Evolutionary conservation across 768 basidiomycete species (phyloP).

Genomic region (Flagelloscypha sp.): DNA sequence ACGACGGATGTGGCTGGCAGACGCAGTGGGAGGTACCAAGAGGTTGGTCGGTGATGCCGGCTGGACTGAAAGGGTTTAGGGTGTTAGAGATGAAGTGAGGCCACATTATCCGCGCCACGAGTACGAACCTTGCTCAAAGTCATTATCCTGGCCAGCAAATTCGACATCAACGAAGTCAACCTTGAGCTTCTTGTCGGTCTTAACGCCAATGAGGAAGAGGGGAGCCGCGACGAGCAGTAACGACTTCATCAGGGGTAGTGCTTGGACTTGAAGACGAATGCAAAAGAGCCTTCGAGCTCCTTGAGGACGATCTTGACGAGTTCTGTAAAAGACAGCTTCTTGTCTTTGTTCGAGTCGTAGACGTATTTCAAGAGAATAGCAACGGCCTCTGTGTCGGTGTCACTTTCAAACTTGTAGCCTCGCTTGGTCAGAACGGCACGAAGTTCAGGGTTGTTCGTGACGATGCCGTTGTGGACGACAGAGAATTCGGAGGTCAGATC

Average conservation of each 20-base stretch:
- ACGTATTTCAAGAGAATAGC: slow-evolving; percentile 95
- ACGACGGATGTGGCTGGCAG: slow-evolving; percentile 79
- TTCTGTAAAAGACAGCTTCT: slow-evolving; percentile 80
- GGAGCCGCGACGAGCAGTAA: slow-evolving; percentile 93
- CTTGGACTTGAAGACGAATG: slow-evolving; percentile 95
- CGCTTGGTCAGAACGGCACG: slow-evolving; percentile 90
- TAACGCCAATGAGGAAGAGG: slow-evolving; percentile 95
- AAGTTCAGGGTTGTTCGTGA: slow-evolving; percentile 88
- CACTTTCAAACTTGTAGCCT: slow-evolving; percentile 88
- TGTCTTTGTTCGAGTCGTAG: slow-evolving; percentile 86
- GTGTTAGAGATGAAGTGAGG: slow-evolving; percentile 1
- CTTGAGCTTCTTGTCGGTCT: slow-evolving; percentile 99
- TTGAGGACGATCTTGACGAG: slow-evolving; percentile 93
- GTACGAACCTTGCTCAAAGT: slow-evolving; percentile 29
- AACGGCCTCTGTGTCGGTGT: slow-evolving; percentile 97
- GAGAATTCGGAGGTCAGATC: slow-evolving; percentile 79
- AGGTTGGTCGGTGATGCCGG: slow-evolving; percentile 50
- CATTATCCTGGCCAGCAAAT: slow-evolving; percentile 66
- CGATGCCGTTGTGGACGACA: slow-evolving; percentile 97
- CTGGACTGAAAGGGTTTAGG: slow-evolving; percentile 23
- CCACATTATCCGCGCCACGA: slow-evolving; percentile 23
- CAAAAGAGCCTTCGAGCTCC: slow-evolving; percentile 97
- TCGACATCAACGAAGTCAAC: slow-evolving; percentile 99
- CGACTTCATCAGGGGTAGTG: slow-evolving; percentile 96
- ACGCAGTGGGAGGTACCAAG: slow-evolving; percentile 57